Base-by-base conservation (phyloP, 805 yeast genomes). In the Wickerhamomyces silvicola region DNA sequence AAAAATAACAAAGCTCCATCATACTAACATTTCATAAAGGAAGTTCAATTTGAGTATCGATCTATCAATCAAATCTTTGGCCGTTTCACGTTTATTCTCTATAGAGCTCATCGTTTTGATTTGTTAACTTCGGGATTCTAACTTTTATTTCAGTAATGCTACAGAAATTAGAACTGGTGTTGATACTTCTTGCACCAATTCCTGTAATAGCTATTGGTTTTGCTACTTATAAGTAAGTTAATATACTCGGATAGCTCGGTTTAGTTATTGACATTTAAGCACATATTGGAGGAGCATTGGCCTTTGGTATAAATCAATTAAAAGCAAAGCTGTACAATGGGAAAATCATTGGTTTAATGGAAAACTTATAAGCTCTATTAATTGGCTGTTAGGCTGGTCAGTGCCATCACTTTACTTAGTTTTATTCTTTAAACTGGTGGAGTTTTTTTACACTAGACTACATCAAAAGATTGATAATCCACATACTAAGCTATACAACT, bases 361-460 rank as follows among this genome's bases (percentile, higher is more conserved):
- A 3, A 30, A 23, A 5, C 28, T 45, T 2, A 15, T 43, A 11
- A 18, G 18, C 2, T 3, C 22, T 2, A 2, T 32, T 7, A 13
- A 10, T 1, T 30, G 32, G 17, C 5, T 39, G 8, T 6, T 29
- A 2, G 10, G 31, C 11, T 50, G 53, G 53, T 4, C 35, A 1
- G 46, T 48, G 7, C 54, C 54, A 3, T 18, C 32, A 6, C 17
- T 50, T 1, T 50, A 50, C 28, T 1, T 32, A 3, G n/a, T 26
- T 2, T 21, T 50, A 7, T 39, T 40, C 22, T 4, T 18, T 8
- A 35, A 38, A 10, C 21, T 50, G 27, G 34, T 39, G 1, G 9
- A 18, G 8, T 22, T 37, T 9, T 50, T 50, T 37, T 48, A 41
- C 28, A 7, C 10, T 5, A 16, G 32, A 5, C 24, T 40, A 4